A percentile compares a stretch with the other conserved stretches of the same genome.
phyloP scores from a whole-genome alignment of 495 filamentous ascomycete species.

The Neurospora sp. region DNA sequence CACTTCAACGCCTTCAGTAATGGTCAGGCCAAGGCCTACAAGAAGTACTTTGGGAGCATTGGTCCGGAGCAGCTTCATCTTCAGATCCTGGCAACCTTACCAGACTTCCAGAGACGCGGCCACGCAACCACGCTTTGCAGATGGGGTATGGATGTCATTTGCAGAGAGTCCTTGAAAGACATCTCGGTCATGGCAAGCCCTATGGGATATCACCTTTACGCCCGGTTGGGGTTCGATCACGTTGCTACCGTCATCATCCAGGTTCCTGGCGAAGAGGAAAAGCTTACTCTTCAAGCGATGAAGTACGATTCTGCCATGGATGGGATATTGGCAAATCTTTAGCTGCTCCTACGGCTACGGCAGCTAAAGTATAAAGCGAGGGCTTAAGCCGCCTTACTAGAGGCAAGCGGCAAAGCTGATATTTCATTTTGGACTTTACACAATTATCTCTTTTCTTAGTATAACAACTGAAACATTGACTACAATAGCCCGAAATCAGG shows the following conservation, averaged over 20 bases:
- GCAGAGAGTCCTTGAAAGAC: conserved; percentile 8
- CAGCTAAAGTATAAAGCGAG: background rate
- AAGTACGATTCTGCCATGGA: conserved; percentile 9
- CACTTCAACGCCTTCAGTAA: conserved; percentile 22
- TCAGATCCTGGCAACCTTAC: conserved; percentile 25
- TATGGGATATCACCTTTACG: conserved; percentile 27
- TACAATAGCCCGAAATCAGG: background rate
- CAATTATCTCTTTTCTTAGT: background rate
- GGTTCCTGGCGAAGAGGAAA: conserved; percentile 22
- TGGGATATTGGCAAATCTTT: background rate
- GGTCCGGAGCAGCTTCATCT: conserved; percentile 26
- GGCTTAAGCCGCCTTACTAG: background rate
- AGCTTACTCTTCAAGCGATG: conserved; percentile 27
- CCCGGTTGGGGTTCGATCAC: conserved; percentile 14
- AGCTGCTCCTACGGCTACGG: background rate
- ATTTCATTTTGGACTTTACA: background rate
- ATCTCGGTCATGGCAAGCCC: conserved; percentile 28
- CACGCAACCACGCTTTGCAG: conserved; percentile 21
- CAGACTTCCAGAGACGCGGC: conserved; percentile 22
- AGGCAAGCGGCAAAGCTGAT: background rate
- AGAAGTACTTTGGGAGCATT: conserved; percentile 14
- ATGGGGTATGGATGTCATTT: conserved; percentile 23
- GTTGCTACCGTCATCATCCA: conserved; percentile 19
- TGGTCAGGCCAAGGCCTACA: conserved; percentile 17
- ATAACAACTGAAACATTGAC: background rate